phyloP scores from a whole-genome alignment of 192 early-diverging fungal genomes.

The Coemansia sp. region DNA sequence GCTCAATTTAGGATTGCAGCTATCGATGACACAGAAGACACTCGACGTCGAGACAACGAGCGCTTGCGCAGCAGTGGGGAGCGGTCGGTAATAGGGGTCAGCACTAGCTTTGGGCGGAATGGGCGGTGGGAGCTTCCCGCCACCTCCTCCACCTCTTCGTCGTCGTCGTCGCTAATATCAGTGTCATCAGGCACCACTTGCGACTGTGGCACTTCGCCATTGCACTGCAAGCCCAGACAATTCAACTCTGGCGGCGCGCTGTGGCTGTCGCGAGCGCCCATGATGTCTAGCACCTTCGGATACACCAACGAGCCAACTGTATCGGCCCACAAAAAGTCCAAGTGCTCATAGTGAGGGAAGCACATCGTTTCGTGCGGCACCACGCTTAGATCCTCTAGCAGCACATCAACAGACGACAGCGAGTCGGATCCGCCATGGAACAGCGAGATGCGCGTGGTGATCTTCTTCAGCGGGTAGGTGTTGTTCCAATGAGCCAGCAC shows the following conservation, averaged over 20 bases:
- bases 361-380: slow-evolving; percentile 55
- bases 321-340: slow-evolving; percentile 59
- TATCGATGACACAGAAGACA: slow-evolving; percentile 25
- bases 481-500: slow-evolving; percentile 55
- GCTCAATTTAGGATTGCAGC: neutral
- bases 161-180: neutral
- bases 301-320: slow-evolving; percentile 44
- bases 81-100: neutral
- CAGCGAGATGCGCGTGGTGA: slow-evolving; percentile 81
- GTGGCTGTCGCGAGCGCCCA: slow-evolving; percentile 29
- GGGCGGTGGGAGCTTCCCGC: neutral
- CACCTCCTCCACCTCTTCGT: neutral
- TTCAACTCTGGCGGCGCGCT: slow-evolving; percentile 7
- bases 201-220: neutral
- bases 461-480: slow-evolving; percentile 57
- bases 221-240: neutral
- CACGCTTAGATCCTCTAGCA: slow-evolving; percentile 54
- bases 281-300: slow-evolving; percentile 35
- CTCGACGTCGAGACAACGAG: slow-evolving; percentile 38
- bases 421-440: slow-evolving; percentile 90
- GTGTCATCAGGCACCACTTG: neutral
- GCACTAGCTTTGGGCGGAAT: neutral
- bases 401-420: slow-evolving; percentile 67
- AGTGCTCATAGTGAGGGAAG: slow-evolving; percentile 78
- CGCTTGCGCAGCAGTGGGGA: slow-evolving; percentile 8